Evolutionary conservation across 139 green algal species (phyloP).

Genomic region (Penium margaritaceum): DNA sequence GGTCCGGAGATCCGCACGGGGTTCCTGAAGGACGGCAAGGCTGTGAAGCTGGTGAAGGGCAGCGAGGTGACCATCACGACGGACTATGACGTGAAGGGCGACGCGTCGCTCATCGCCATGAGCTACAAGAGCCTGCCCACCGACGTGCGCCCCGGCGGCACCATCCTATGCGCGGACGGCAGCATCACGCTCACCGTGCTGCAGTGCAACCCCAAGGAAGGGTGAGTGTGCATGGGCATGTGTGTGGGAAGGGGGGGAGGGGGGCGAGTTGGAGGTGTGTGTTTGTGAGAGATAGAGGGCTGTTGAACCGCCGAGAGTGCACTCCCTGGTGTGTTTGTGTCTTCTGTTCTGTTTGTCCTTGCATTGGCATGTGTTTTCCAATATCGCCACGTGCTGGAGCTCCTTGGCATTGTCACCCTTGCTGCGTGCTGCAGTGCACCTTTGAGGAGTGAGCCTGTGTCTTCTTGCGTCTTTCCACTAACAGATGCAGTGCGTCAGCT

Average conservation of each 20-base stretch:
- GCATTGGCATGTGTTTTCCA: background rate
- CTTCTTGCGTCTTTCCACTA: no score
- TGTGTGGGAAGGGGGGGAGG: background rate
- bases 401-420: no score
- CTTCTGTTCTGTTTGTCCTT: background rate
- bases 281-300: background rate
- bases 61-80: conserved; percentile 61
- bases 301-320: background rate
- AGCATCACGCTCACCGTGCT: conserved; percentile 90
- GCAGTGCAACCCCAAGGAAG: conserved; percentile 61
- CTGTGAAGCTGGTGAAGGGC: conserved; percentile 29
- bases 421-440: no score
- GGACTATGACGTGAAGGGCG: conserved; percentile 77
- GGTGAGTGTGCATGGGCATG: conserved; percentile 56
- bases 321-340: background rate
- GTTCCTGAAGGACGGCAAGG: conserved; percentile 59
- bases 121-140: conserved; percentile 47
- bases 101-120: conserved; percentile 74
- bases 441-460: no score
- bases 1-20: conserved; percentile 94
- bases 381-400: background rate
- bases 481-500: no score
- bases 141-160: conserved; percentile 66
- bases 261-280: background rate
- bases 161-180: conserved; percentile 69